Evolutionary conservation across 192 early-diverging fungal species (phyloP), one percentile per base, ranked within the genome.

Genomic region (Rhizophlyctis rosea): DNA sequence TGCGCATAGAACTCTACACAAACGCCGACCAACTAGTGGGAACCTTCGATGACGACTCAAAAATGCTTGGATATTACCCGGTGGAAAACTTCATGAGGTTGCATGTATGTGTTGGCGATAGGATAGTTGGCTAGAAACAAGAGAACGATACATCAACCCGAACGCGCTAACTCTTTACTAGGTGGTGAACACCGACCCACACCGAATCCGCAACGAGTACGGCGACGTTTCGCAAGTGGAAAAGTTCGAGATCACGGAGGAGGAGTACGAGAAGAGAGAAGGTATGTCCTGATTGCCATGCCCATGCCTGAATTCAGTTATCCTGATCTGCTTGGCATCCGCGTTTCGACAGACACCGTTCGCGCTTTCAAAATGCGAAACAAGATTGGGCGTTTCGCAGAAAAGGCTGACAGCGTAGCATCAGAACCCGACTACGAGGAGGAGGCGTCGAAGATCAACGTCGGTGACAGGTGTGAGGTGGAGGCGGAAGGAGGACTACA

Each of bases 171-270:
- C n/a, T n/a, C n/a, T 59, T 34, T 23, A 64, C 1, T 64, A 91
- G 82, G 86, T 92, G 30, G 64, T 72, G 16, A 87, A 92, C 66
- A 65, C 77, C 3, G 90, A 92, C 63, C 89, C 90, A 29, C 76
- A 74, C 47, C 69, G 78, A 14, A 59, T 74, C 47, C 79, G 74
- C 52, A 83, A 88, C 35, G 87, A 92, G 65, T 97, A 77, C 73
- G 91, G 81, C 35, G 96, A 98, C 75, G 73, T 90, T 2, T 91
- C 90, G 4, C 80, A 88, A 49, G 96, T 99, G 23, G 81, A 97
- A 62, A 99, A 99, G 72, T 94, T 88, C 69, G 94, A 93, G 67
- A 82, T 99, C 47, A 70, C 82, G 0, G 91, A 96, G 24, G 89
- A 90, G 5, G 90, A 94, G 61, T 99, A 99, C 64, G 82, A 87